Percentiles rank a stretch among this genome's conserved stretches.
Evolutionary conservation across 129 eudicot species (phyloP).

Genomic region (Scalesia atractyloides): DNA sequence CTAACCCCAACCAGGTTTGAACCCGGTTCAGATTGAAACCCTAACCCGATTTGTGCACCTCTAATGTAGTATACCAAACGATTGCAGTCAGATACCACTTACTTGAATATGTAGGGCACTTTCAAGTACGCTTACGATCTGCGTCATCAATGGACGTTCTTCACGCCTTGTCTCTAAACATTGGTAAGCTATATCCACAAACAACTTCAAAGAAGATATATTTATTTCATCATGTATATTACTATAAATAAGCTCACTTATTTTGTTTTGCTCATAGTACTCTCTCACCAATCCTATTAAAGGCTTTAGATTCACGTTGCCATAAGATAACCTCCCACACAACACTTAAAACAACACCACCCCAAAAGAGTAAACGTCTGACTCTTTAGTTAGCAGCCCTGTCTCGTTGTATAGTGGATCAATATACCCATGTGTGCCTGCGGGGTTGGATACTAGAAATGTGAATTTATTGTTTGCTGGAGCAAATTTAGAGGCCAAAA

Average conservation of each 20-base stretch:
- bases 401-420: not conserved
- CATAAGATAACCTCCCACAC: not conserved
- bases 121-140: not conserved
- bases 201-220: not conserved
- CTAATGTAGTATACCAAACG: no score
- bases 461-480: constrained; percentile 2
- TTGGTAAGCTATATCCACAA: not conserved
- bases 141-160: not conserved
- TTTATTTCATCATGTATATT: constrained; percentile 9
- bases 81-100: not conserved
- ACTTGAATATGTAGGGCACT: not conserved
- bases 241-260: not conserved
- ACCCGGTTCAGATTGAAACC: not conserved
- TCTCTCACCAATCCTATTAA: not conserved
- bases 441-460: not conserved
- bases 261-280: not conserved
- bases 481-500: not conserved
- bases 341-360: constrained; percentile 1
- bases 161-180: not conserved
- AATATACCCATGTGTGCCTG: not conserved
- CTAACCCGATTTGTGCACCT: no score
- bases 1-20: no score
- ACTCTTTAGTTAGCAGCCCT: not conserved
- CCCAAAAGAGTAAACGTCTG: constrained; percentile 1
- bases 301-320: not conserved